Conservation (phyloP, 257 asterid species). For the Solanum dulcamara region DNA sequence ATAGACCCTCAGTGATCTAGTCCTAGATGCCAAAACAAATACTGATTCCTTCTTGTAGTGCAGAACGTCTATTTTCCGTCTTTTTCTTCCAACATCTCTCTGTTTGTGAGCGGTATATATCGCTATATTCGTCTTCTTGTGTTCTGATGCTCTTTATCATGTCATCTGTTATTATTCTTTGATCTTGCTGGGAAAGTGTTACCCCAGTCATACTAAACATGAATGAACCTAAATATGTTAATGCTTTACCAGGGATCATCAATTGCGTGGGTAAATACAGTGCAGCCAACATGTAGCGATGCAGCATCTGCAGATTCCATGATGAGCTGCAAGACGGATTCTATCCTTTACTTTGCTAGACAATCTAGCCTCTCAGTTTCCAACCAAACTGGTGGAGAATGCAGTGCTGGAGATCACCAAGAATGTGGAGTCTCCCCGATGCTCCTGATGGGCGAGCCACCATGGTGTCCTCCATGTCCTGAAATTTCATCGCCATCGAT, state of each 20-base stretch:
- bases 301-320: constrained; percentile 78
- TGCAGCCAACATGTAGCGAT: constrained; percentile 73
- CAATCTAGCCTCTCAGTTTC: constrained; percentile 56
- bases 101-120: neutral
- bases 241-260: constrained; percentile 34
- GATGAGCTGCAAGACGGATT: constrained; percentile 78
- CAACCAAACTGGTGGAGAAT: constrained; percentile 61
- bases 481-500: constrained; percentile 48
- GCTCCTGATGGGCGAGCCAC: constrained; percentile 57
- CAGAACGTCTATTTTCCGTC: neutral
- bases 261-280: constrained; percentile 23
- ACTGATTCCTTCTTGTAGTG: neutral
- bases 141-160: neutral
- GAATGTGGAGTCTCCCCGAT: constrained; percentile 63
- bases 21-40: neutral
- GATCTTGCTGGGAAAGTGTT: neutral
- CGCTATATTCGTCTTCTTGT: neutral
- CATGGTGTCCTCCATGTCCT: constrained; percentile 52
- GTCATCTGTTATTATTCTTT: neutral
- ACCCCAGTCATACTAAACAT: neutral
- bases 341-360: constrained; percentile 46
- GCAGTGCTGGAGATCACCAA: constrained; percentile 48
- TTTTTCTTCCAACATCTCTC: neutral
- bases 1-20: neutral
- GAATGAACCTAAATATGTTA: neutral